Evolutionary conservation across 768 basidiomycete genomes (phyloP), one percentile per base, ranked within the genome.

Genomic region (Lactifluus piperatus): DNA sequence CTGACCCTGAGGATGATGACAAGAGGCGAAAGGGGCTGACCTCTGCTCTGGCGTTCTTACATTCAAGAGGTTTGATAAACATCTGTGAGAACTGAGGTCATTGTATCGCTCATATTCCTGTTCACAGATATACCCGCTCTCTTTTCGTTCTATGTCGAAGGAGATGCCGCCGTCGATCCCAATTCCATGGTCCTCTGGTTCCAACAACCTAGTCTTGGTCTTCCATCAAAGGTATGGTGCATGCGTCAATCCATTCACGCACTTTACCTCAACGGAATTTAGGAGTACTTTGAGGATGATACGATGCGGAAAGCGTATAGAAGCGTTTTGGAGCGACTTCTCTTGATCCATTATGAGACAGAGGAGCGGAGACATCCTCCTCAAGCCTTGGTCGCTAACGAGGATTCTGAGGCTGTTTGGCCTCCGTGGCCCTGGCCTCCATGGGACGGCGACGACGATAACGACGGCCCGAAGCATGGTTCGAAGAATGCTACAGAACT

Each of bases 281-380:
- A 92, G 86, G 92, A 94, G 73, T 97, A 98, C 70, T 98, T 91
- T 71, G 80, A 85, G 54, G 94, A 97, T 48, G 75, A 83, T 55
- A 70, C 75, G 0, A 79, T 91, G 37, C 71, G 82, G n/a, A 76
- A 79, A n/a, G 69, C 87, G 16, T 97, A 97, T 70, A 75, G 78
- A 57, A 71, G 75, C 43, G 84, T 90, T 24, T 73, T 94, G 20
- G 81, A 85, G 65, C 77, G 80, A 20, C 74, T 95, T 16, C 77
- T 97, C 26, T 64, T 77, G 22, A 74, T 79, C 5, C 72, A 94
- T 4, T 79, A 80, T 36, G 75, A 80, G 18, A 76, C 79, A 18
- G 64, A 76, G 5, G 79, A 82, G 48, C 71, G 75, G 18, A 69
- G 72, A 16, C 54, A 52, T 24, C 30, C 6, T 29, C 4, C 34